Conservation (phyloP, 148 eudicot genomes). For the Polygonum maritimum region DNA sequence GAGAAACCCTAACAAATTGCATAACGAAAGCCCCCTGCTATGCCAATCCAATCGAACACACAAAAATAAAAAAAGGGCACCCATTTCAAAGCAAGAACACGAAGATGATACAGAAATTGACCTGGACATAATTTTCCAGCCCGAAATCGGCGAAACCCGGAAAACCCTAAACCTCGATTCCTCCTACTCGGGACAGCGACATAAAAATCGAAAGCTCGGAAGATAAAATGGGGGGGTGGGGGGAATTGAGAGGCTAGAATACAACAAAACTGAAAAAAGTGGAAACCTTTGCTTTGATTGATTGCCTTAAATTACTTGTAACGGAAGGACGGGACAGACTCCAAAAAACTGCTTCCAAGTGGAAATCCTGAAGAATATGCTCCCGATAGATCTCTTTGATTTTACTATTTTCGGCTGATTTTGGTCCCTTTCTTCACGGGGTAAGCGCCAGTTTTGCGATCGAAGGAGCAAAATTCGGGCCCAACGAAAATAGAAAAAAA, state of each 20-base stretch:
- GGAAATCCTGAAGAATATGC: slow-evolving; percentile 11
- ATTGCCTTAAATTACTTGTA: slow-evolving; percentile 1
- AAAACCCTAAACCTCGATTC: slow-evolving; percentile 12
- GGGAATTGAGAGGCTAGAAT: background rate
- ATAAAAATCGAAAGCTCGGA: slow-evolving; percentile 6
- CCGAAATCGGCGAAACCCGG: background rate
- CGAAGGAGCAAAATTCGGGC: background rate
- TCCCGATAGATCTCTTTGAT: background rate
- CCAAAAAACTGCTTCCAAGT: slow-evolving; percentile 4
- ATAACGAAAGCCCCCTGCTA: background rate
- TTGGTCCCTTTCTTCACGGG: slow-evolving; percentile 5
- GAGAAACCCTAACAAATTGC: background rate
- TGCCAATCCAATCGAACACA: background rate
- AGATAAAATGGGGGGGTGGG: background rate
- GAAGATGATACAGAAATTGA: background rate
- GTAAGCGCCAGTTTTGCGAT: background rate
- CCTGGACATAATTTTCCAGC: slow-evolving; percentile 1
- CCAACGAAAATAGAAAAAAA: background rate
- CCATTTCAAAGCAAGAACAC: background rate
- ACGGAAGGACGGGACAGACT: background rate
- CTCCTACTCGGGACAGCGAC: background rate
- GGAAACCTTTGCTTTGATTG: slow-evolving; percentile 8
- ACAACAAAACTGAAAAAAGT: background rate
- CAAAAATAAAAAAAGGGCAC: background rate
- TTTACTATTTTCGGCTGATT: background rate